Percentiles rank a stretch among this genome's conserved stretches.
phyloP scores from a whole-genome alignment of 2,329 filamentous ascomycete species.

The Ramularia endophylla region DNA sequence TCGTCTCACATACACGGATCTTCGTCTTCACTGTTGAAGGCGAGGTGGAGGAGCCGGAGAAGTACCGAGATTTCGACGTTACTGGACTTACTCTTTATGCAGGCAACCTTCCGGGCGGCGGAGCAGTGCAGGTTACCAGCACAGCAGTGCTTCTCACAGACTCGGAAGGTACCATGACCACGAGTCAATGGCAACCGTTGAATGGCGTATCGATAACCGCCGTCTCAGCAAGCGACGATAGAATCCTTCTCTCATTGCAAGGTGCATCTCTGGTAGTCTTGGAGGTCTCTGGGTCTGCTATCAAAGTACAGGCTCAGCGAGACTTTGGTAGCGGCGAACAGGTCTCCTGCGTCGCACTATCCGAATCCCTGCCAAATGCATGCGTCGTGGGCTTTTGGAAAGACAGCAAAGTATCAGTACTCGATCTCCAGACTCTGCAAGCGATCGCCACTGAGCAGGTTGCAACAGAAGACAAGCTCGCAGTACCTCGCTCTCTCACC shows the following conservation, averaged over 20 bases:
- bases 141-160: conserved; percentile 58
- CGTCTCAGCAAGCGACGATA: conserved; percentile 66
- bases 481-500: conserved; percentile 75
- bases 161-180: conserved; percentile 46
- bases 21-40: conserved; percentile 71
- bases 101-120: conserved; percentile 54
- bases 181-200: conserved; percentile 54
- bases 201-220: conserved; percentile 60
- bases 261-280: conserved; percentile 69
- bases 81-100: conserved; percentile 66
- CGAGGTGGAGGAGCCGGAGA: conserved; percentile 79
- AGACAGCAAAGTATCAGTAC: conserved; percentile 69
- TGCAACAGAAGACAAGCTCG: conserved; percentile 57
- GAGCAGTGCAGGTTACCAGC: conserved; percentile 71
- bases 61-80: conserved; percentile 65
- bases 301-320: conserved; percentile 55
- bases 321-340: conserved; percentile 63
- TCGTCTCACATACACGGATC: conserved; percentile 74
- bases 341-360: conserved; percentile 76
- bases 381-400: conserved; percentile 86
- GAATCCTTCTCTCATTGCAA: conserved; percentile 67
- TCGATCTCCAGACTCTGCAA: conserved; percentile 61
- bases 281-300: conserved; percentile 49
- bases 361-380: conserved; percentile 55
- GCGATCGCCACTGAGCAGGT: conserved; percentile 58